Evolutionary conservation across 495 filamentous ascomycete genomes (phyloP).

Genomic region (Cercophora scortea): DNA sequence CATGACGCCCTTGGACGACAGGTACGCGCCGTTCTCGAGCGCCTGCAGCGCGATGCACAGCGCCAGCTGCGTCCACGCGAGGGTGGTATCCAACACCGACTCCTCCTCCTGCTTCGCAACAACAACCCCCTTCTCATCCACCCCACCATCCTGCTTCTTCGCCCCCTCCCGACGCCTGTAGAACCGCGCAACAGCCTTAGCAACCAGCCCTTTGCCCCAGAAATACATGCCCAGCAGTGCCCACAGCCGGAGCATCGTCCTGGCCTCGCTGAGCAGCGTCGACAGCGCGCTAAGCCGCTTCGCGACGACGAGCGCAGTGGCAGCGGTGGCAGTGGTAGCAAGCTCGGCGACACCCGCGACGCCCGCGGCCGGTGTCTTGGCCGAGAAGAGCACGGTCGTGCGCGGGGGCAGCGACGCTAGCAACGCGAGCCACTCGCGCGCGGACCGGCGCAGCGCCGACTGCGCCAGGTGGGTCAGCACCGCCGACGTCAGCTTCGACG

Average conservation of each 20-base stretch:
- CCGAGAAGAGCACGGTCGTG: constrained; percentile 23
- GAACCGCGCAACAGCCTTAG: constrained; percentile 12
- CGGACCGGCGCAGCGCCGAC: constrained; percentile 30
- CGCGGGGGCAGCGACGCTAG: constrained; percentile 28
- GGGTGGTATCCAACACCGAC: constrained; percentile 24
- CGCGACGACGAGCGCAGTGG: constrained; percentile 32
- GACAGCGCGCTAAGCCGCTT: constrained; percentile 42
- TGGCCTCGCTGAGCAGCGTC: constrained; percentile 49
- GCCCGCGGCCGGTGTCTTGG: constrained; percentile 11
- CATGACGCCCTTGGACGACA: constrained; percentile 62
- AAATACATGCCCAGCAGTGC: constrained; percentile 70
- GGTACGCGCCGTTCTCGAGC: constrained; percentile 78
- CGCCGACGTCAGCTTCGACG: constrained; percentile 41
- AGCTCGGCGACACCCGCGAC: constrained; percentile 8
- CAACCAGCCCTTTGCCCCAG: constrained; percentile 54
- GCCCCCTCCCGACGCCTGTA: background rate
- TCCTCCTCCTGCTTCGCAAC: constrained; percentile 16
- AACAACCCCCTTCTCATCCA: background rate
- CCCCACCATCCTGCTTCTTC: background rate
- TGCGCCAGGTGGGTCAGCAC: constrained; percentile 27
- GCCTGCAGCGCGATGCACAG: constrained; percentile 63
- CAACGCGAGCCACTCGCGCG: constrained; percentile 31
- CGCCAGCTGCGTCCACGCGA: constrained; percentile 62
- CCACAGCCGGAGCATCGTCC: constrained; percentile 72
- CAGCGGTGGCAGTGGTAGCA: constrained; percentile 31